These are phyloP conservation scores for Mycosphaerelloides madeirae DNA, from an alignment of 2,329 filamentous ascomycete genomes.

Conservation along the genomic window DNA sequence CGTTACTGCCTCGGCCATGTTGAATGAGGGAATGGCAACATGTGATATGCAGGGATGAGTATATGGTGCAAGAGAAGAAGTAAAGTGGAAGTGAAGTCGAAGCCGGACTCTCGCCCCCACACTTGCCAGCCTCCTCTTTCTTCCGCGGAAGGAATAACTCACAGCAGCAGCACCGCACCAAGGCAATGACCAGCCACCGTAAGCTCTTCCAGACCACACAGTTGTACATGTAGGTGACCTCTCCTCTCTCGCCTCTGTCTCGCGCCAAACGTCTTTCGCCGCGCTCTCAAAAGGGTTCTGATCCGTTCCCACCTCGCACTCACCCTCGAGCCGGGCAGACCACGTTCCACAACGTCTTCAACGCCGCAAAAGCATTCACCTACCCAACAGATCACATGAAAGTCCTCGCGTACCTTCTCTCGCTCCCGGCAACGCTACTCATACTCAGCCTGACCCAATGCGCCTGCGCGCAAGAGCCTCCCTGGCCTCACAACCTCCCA, in stretches of 20 bases:
- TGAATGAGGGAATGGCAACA: too few relatives aligned
- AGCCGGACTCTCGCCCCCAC: too few relatives aligned
- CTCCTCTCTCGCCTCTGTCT: not conserved
- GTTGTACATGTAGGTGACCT: too few relatives aligned
- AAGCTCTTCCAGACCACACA: too few relatives aligned
- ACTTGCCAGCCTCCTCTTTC: too few relatives aligned
- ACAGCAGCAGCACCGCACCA: too few relatives aligned
- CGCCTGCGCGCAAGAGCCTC: conserved; percentile 27
- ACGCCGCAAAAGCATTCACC: not conserved
- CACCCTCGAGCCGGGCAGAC: not conserved
- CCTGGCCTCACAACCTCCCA: conserved; percentile 46
- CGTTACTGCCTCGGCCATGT: not conserved
- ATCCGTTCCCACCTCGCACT: not conserved
- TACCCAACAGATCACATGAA: conserved; percentile 15
- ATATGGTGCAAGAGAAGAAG: too few relatives aligned
- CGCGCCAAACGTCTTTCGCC: not conserved
- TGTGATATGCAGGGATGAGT: too few relatives aligned
- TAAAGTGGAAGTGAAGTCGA: too few relatives aligned
- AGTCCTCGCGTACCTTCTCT: conserved; percentile 18
- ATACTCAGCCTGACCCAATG: conserved; percentile 1
- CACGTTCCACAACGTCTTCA: not conserved
- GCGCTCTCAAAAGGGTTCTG: not conserved
- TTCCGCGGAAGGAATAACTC: too few relatives aligned
- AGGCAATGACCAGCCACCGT: too few relatives aligned
- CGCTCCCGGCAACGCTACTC: conserved; percentile 26